Percentiles rank a stretch among this genome's conserved stretches.
These are phyloP conservation scores for Diaporthe humulicola DNA, from an alignment of 2,329 filamentous ascomycete species.

Conservation along the genomic window DNA sequence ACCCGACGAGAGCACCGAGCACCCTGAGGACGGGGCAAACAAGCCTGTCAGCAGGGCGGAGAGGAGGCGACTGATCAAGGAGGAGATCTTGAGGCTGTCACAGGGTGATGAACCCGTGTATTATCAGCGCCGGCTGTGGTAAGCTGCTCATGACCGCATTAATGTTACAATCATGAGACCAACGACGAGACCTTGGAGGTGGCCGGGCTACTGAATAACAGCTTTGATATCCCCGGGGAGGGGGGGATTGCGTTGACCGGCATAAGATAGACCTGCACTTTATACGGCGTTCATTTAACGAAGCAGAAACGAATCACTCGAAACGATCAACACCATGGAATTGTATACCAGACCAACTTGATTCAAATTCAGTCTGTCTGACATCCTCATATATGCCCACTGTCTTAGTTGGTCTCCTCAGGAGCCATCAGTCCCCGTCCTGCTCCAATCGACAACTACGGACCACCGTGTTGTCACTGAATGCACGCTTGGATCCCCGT, in stretches of 20 bases:
- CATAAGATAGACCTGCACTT: not conserved
- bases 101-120: conserved; percentile 61
- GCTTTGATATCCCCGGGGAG: not conserved
- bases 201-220: not conserved
- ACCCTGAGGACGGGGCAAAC: conserved; percentile 53
- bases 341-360: not conserved
- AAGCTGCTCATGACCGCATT: conserved; percentile 32
- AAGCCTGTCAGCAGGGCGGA: conserved; percentile 66
- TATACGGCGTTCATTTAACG: not conserved
- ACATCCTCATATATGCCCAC: not conserved
- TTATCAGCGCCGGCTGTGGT: conserved; percentile 70
- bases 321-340: not conserved
- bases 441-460: not conserved
- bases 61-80: conserved; percentile 69
- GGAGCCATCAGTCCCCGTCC: not conserved
- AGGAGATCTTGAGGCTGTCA: conserved; percentile 65
- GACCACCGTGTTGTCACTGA: not conserved
- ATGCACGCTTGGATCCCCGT: not conserved
- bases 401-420: not conserved
- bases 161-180: not conserved
- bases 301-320: not conserved
- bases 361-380: conserved; percentile 12
- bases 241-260: not conserved
- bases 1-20: conserved; percentile 47
- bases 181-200: not conserved